These are phyloP conservation scores for Apiotrichum gracile DNA, from an alignment of 1,284 basidiomycete species.

Conservation along the genomic window DNA sequence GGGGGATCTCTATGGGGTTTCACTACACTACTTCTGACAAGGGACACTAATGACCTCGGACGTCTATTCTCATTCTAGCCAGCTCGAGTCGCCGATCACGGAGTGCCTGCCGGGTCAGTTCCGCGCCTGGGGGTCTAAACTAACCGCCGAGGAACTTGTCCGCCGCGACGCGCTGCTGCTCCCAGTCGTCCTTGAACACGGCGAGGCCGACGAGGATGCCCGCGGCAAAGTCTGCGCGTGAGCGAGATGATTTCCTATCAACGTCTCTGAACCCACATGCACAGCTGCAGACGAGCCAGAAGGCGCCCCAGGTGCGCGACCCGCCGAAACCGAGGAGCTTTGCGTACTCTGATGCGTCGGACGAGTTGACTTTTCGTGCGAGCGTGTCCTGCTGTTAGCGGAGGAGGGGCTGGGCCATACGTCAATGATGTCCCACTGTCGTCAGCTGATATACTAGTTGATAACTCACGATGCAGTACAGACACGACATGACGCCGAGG, in stretches of 20 bases:
- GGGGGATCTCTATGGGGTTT: no score
- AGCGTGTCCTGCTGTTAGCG: slow-evolving; percentile 60
- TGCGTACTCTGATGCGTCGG: slow-evolving; percentile 86
- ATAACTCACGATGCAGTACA: slow-evolving; percentile 55
- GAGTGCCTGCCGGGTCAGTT: background rate
- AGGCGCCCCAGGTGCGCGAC: slow-evolving; percentile 58
- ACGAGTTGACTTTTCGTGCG: slow-evolving; percentile 80
- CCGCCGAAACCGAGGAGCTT: slow-evolving; percentile 65
- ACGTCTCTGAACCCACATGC: slow-evolving; percentile 47
- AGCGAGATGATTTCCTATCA: background rate
- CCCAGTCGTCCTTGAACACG: slow-evolving; percentile 65
- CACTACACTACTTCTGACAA: background rate
- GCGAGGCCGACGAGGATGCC: slow-evolving; percentile 77
- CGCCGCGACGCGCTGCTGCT: slow-evolving; percentile 32
- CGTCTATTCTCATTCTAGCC: no score
- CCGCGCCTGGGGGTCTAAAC: no score
- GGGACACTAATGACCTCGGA: background rate
- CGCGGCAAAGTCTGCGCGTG: slow-evolving; percentile 58
- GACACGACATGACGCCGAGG: slow-evolving; percentile 88
- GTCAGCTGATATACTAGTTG: slow-evolving; percentile 1
- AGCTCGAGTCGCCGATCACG: background rate
- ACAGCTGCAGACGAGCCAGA: slow-evolving; percentile 81
- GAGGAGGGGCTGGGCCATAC: background rate
- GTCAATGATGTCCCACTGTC: slow-evolving; percentile 78
- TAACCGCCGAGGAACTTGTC: slow-evolving; percentile 39